Base-by-base conservation (phyloP, 768 basidiomycete species). In the Tylopilus sp. region DNA sequence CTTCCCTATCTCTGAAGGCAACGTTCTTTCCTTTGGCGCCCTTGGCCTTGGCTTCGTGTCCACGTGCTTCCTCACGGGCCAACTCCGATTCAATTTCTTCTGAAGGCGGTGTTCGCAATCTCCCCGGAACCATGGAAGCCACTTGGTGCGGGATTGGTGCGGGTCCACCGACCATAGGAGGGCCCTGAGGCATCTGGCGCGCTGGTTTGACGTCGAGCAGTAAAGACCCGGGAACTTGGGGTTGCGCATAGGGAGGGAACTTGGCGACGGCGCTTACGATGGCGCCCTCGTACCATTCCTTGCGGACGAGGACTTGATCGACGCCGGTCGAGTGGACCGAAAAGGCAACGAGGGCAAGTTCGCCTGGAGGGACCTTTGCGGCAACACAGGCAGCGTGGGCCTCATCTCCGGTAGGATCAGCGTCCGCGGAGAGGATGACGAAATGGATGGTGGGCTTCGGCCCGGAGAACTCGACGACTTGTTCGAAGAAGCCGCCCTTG, bases 261-360 rank as follows among this genome's bases (percentile, higher is more conserved):
- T 88, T 91, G 58, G 82, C 76, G 11, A 71, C 68, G 7, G 84
- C 75, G 17, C 75, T 69, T 8, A 72, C 63, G 31, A 89, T 70
- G 0, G 89, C 89, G n/a, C 74, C 63, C 57, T 91, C 87, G 59
- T 81, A 90, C 87, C 89, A 90, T 63, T 93, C 91, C 68, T 83
- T 88, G 58, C 87, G 82, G 60, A 93, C 86, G 48, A 93, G 79
- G 26, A 93, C 83, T 64, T 93, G 91, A 64, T 93, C 91, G 14
- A 93, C 91, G 33, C 91, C 91, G n/a, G 80, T 82, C 17, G 87
- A 85, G 65, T 92, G 91, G n/a, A 93, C 89, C 3, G 87, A 89
- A 72, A 92, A 93, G 28, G 88, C 89, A 6, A 91, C 87, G 46
- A 93, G 76, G 24, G 89, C 88, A 33, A 92, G 74, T 58, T 91